Base-by-base conservation (phyloP, 164 flowering plant species). In the Amborella trichopoda region DNA sequence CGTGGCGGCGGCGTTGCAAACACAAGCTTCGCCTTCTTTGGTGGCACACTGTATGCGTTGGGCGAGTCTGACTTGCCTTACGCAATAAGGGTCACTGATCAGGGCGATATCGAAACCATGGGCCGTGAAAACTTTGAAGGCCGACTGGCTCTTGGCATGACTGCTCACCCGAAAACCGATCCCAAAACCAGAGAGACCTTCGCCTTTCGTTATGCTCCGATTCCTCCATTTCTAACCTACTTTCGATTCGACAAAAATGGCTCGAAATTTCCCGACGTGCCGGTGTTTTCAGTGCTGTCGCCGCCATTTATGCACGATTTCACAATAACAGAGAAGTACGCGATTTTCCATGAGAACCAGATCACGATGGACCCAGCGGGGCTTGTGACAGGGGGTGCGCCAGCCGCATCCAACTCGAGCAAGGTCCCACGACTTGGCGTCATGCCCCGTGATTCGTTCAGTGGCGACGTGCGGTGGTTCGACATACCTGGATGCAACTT, bases 151-250 rank as follows among this genome's bases (percentile, higher is more conserved):
- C 52, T 54, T 72, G 77, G 65, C 68, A 84, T 89, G 93, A 89
- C 94, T 1, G 90, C 94, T 0, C 94, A 89, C 58, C 93, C 96
- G n/a, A 83, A 81, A 57, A 32, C 65, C 2, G 94, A 87, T 48
- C 46, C 68, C 0, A 66, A 70, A 0, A 78, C 87, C 0, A 73
- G 77, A 0, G 96, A 87, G 55, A 58, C 70, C 2, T 87, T 83
- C 23, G 87, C 83, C 0, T 87, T 75, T 63, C 60, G 80, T 1
- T 79, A 75, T 53, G 67, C 75, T 2, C 78, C 80, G 0, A n/a
- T 72, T 3, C 80, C 79, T 6, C 96, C 93, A 0, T 83, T 73
- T 28, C 59, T 87, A 3, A 68, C 87, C 0, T 73, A 25, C 52
- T 87, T 77, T 60, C 65, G 72, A 0, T 67, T 80, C 54, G 64